phyloP scores from a whole-genome alignment of 1,284 basidiomycete species.

The Leucoagaricus sp. region DNA sequence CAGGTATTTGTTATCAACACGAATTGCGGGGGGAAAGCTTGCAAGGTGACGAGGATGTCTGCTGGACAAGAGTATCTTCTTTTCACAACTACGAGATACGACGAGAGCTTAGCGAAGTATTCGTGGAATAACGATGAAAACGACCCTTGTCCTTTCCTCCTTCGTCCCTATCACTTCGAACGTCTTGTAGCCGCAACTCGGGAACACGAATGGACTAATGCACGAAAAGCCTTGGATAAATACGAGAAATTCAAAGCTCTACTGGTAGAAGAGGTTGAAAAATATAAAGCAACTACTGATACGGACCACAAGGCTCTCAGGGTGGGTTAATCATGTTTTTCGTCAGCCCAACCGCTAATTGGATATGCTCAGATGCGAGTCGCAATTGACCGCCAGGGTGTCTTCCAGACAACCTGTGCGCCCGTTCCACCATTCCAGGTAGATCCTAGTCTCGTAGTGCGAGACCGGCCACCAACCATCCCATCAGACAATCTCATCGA shows the following conservation, averaged over 20 bases:
- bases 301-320: constrained; percentile 9
- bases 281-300: constrained; percentile 20
- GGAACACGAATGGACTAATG: constrained; percentile 50
- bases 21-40: no score
- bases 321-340: constrained; percentile 1
- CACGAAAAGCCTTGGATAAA: constrained; percentile 32
- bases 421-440: constrained; percentile 36
- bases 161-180: constrained; percentile 59
- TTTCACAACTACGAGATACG: constrained; percentile 59
- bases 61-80: constrained; percentile 37
- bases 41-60: neutral
- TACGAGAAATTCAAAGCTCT: constrained; percentile 38
- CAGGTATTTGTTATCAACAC: no score
- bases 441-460: constrained; percentile 46
- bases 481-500: constrained; percentile 11
- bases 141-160: constrained; percentile 55
- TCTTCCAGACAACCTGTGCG: constrained; percentile 30
- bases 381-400: constrained; percentile 32
- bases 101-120: constrained; percentile 44
- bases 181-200: constrained; percentile 53
- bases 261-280: constrained; percentile 45
- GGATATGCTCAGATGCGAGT: constrained; percentile 21
- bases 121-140: constrained; percentile 59
- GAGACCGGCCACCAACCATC: constrained; percentile 35
- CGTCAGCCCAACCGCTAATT: no score